phyloP scores from a whole-genome alignment of 495 filamentous ascomycete genomes.

The Elaphomyces granulatus region DNA sequence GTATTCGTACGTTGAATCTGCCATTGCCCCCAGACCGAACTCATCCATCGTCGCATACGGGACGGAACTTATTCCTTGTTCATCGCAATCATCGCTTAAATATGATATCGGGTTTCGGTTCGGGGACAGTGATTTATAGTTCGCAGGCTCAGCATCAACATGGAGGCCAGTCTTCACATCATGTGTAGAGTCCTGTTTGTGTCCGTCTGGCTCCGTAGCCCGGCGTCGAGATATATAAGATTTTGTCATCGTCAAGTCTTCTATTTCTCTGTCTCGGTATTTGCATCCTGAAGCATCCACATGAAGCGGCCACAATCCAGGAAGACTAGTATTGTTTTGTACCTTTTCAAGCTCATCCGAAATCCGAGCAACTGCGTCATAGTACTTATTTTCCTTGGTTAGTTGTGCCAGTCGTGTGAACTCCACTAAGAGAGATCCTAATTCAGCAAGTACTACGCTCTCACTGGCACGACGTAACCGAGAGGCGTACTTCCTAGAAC shows the following conservation, averaged over 20 bases:
- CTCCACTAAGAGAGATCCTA: slow-evolving; percentile 85
- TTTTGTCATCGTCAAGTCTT: no score
- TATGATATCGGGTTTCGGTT: background rate
- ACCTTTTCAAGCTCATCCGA: slow-evolving; percentile 71
- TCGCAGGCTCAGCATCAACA: slow-evolving; percentile 16
- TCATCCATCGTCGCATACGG: slow-evolving; percentile 17
- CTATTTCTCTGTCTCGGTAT: no score
- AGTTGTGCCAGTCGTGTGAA: slow-evolving; percentile 90
- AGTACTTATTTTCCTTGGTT: slow-evolving; percentile 76
- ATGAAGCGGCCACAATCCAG: slow-evolving; percentile 70
- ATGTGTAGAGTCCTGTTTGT: slow-evolving; percentile 1
- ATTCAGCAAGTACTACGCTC: slow-evolving; percentile 58
- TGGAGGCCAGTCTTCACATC: slow-evolving; percentile 9
- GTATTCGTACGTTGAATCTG: slow-evolving; percentile 93
- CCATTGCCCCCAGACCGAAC: slow-evolving; percentile 66
- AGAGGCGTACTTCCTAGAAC: slow-evolving; percentile 36
- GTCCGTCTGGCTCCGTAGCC: no score
- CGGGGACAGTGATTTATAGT: slow-evolving; percentile 9
- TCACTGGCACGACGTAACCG: slow-evolving; percentile 51
- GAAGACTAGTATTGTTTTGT: slow-evolving; percentile 58
- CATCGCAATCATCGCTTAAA: slow-evolving; percentile 31
- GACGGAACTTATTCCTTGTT: slow-evolving; percentile 35
- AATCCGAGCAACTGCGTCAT: slow-evolving; percentile 87
- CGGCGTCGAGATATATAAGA: no score
- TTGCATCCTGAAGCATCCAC: slow-evolving; percentile 76